These are phyloP conservation scores for Nidularia pulvinata DNA, from an alignment of 768 basidiomycete species.

Conservation along the genomic window DNA sequence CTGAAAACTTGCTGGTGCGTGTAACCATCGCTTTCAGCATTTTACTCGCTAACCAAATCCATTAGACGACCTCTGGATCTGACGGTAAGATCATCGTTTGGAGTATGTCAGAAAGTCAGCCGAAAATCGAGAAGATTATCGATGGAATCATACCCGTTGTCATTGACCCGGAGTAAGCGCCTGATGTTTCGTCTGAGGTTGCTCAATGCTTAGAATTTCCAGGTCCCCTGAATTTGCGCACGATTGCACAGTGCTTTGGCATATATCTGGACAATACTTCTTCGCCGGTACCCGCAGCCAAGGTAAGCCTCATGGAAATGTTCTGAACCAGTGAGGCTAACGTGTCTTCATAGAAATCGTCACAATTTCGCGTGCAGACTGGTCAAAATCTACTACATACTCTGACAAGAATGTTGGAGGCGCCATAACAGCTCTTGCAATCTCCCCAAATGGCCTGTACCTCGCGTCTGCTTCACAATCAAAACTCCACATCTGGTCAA, in stretches of 20 bases:
- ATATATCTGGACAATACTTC: slow-evolving; percentile 87
- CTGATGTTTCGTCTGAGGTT: neutral
- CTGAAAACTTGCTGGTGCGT: slow-evolving; percentile 69
- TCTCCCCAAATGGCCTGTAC: slow-evolving; percentile 89
- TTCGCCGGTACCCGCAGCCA: slow-evolving; percentile 75
- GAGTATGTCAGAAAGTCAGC: slow-evolving; percentile 62
- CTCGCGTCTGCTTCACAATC: slow-evolving; percentile 78
- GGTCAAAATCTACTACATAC: slow-evolving; percentile 68
- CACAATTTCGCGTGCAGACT: slow-evolving; percentile 69
- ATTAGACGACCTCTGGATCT: slow-evolving; percentile 77
- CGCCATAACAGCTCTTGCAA: slow-evolving; percentile 58
- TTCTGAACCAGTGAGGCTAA: neutral
- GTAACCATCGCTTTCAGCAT: neutral
- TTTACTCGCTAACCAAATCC: neutral
- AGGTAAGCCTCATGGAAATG: slow-evolving; percentile 42
- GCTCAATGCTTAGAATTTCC: neutral
- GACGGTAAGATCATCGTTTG: slow-evolving; percentile 90
- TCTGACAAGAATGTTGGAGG: slow-evolving; percentile 39
- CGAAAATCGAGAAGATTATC: slow-evolving; percentile 66
- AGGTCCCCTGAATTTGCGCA: slow-evolving; percentile 67
- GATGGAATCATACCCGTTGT: slow-evolving; percentile 78
- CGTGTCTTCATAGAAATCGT: slow-evolving; percentile 62
- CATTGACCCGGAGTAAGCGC: slow-evolving; percentile 60
- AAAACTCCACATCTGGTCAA: slow-evolving; percentile 81
- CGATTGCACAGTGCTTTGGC: slow-evolving; percentile 89